These are phyloP conservation scores for Blastobotrys proliferans DNA, from an alignment of 1,139 yeast genomes.

Conservation along the genomic window DNA sequence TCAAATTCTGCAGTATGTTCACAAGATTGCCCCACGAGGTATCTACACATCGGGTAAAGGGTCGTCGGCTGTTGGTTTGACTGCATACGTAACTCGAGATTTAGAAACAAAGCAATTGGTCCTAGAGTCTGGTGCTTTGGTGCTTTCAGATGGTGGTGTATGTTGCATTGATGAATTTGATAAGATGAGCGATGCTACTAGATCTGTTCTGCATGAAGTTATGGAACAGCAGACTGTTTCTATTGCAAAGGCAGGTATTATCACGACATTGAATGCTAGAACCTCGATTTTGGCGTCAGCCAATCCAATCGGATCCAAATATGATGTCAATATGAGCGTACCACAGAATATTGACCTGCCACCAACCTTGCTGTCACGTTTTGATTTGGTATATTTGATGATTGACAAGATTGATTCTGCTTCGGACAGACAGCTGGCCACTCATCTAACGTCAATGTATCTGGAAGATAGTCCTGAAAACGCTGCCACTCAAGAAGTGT, in stretches of 20 bases:
- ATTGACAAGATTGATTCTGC: constrained; percentile 88
- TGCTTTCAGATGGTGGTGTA: constrained; percentile 95
- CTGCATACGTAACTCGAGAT: constrained; percentile 95
- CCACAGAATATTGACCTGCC: constrained; percentile 94
- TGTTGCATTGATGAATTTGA: constrained; percentile 99
- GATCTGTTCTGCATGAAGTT: constrained; percentile 95
- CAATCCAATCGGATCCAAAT: constrained; percentile 94
- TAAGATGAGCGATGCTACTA: constrained; percentile 90
- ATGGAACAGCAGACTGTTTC: constrained; percentile 99
- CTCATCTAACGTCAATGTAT: constrained; percentile 88
- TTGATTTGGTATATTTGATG: constrained; percentile 87
- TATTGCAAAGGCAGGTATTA: constrained; percentile 96
- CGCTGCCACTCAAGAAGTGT: constrained; percentile 59
- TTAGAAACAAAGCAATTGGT: constrained; percentile 90
- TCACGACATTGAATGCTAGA: constrained; percentile 92
- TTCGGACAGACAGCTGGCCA: constrained; percentile 80
- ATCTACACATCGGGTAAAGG: constrained; percentile 98
- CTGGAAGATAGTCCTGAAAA: constrained; percentile 80
- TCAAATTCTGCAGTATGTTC: constrained; percentile 88
- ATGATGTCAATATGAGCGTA: constrained; percentile 89
- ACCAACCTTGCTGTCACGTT: constrained; percentile 90
- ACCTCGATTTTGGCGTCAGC: constrained; percentile 96
- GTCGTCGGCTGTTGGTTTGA: constrained; percentile 97
- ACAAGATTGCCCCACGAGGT: constrained; percentile 96
- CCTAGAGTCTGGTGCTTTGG: constrained; percentile 93